Percentiles rank a stretch among this genome's conserved stretches.
phyloP scores from a whole-genome alignment of 2,329 filamentous ascomycete genomes.

The Colletotrichum lini region DNA sequence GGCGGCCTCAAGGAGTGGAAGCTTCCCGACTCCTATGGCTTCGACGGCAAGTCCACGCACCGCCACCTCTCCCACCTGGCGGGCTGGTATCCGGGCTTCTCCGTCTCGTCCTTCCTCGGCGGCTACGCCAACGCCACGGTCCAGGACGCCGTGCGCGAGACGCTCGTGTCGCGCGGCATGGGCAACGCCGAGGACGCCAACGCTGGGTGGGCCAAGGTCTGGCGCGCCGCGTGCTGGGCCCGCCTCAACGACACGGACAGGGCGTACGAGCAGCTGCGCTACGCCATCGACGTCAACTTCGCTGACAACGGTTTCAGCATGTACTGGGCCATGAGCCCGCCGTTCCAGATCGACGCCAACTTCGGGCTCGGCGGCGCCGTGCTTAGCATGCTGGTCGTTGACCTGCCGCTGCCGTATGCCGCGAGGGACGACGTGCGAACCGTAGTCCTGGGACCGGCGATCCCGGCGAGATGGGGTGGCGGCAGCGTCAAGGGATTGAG shows the following conservation, averaged over 20 bases:
- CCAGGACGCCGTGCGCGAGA: conserved; percentile 60
- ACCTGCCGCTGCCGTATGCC: conserved; percentile 55
- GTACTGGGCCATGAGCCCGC: conserved; percentile 60
- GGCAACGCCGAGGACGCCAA: conserved; percentile 65
- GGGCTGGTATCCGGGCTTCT: conserved; percentile 70
- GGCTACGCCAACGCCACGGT: conserved; percentile 61
- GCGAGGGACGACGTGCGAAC: conserved; percentile 46
- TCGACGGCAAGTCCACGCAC: conserved; percentile 48
- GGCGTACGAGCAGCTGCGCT: conserved; percentile 64
- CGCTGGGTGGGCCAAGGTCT: conserved; percentile 71
- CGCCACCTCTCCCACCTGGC: conserved; percentile 68
- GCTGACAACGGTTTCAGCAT: conserved; percentile 65
- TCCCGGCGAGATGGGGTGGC: conserved; percentile 59
- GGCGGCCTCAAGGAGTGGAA: conserved; percentile 55
- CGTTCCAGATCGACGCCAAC: conserved; percentile 74
- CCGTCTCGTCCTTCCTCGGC: conserved; percentile 58
- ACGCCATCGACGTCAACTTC: conserved; percentile 65
- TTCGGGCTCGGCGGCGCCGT: conserved; percentile 66
- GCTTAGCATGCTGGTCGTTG: conserved; percentile 66
- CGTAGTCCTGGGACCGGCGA: conserved; percentile 63
- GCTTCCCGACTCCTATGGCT: conserved; percentile 49
- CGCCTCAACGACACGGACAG: conserved; percentile 64
- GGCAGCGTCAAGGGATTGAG: conserved; percentile 61
- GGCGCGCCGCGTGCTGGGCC: conserved; percentile 71
- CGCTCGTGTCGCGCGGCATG: conserved; percentile 61